phyloP scores from a whole-genome alignment of 495 filamentous ascomycete genomes.

The Barbatosphaeria neglecta region DNA sequence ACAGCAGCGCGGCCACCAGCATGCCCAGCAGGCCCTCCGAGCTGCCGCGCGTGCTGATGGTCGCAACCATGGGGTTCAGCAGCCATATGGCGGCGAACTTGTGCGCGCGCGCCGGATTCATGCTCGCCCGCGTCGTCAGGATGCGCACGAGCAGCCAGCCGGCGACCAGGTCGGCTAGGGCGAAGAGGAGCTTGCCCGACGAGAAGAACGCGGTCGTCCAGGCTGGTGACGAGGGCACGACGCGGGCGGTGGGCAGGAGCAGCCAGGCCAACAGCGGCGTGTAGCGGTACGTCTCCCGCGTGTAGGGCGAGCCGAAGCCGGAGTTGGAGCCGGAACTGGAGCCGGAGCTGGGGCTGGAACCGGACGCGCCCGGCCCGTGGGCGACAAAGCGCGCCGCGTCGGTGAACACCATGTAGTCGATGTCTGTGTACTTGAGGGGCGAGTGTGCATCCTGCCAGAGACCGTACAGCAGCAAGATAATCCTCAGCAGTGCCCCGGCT shows the following conservation, averaged over 20 bases:
- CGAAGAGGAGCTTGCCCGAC: constrained; percentile 83
- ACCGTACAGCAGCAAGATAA: constrained; percentile 69
- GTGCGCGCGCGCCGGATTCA: constrained; percentile 38
- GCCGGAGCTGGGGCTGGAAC: too few relatives aligned
- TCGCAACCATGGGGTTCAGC: constrained; percentile 95
- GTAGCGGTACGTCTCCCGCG: constrained; percentile 90
- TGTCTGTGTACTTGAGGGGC: constrained; percentile 92
- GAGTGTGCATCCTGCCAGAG: constrained; percentile 84
- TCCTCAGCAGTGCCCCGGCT: constrained; percentile 55
- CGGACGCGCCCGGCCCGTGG: too few relatives aligned
- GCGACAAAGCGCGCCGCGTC: constrained; percentile 77
- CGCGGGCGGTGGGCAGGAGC: constrained; percentile 66
- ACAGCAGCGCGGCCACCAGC: constrained; percentile 67
- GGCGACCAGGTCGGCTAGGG: constrained; percentile 67
- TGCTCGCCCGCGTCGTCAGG: constrained; percentile 12
- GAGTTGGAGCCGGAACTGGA: too few relatives aligned
- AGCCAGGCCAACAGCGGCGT: constrained; percentile 89
- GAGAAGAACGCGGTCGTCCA: constrained; percentile 51
- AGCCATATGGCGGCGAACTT: constrained; percentile 80
- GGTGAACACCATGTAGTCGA: constrained; percentile 99
- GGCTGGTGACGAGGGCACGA: constrained; percentile 9
- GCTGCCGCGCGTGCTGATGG: constrained; percentile 86
- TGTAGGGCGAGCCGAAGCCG: constrained; percentile 67
- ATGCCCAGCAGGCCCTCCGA: constrained; percentile 84
- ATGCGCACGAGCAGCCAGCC: constrained; percentile 63